Evolutionary conservation across 2,329 filamentous ascomycete genomes (phyloP).

Genomic region (Alternaria burnsii): DNA sequence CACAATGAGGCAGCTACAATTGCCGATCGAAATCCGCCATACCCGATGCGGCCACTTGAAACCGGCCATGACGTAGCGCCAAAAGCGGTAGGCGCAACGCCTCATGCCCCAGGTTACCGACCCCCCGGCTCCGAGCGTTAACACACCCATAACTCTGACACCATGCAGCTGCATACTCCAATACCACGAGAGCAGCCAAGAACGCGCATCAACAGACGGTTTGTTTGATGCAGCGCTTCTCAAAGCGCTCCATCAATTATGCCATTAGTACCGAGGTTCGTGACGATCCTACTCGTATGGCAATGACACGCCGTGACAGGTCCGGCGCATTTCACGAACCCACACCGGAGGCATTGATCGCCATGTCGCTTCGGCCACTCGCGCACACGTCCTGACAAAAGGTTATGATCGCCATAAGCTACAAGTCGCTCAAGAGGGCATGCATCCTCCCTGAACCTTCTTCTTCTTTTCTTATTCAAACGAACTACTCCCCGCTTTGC

Average conservation of each 20-base stretch:
- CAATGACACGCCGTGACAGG: conserved; percentile 17
- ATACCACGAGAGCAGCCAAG: not conserved
- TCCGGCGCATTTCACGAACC: conserved; percentile 13
- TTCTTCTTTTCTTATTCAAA: conserved; percentile 16
- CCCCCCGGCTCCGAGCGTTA: not conserved
- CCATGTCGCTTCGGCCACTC: conserved; percentile 26
- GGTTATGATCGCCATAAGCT: conserved; percentile 31
- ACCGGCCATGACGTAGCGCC: conserved; percentile 12
- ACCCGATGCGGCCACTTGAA: conserved; percentile 7
- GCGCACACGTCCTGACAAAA: conserved; percentile 27
- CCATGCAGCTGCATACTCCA: not conserved
- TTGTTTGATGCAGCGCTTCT: not conserved
- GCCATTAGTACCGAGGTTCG: not conserved
- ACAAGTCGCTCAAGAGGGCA: conserved; percentile 14
- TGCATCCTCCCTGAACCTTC: conserved; percentile 12
- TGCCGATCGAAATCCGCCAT: not conserved
- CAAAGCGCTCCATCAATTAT: not conserved
- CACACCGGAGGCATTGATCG: conserved; percentile 35
- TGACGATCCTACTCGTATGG: conserved; percentile 11
- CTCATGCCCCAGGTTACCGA: conserved; percentile 10
- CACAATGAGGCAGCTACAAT: not conserved
- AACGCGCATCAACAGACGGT: not conserved
- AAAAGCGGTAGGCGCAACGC: conserved; percentile 10
- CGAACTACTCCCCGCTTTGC: conserved; percentile 12
- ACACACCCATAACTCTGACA: not conserved